Base-by-base conservation (phyloP, 148 eudicot genomes). In the Camellia sinensis region DNA sequence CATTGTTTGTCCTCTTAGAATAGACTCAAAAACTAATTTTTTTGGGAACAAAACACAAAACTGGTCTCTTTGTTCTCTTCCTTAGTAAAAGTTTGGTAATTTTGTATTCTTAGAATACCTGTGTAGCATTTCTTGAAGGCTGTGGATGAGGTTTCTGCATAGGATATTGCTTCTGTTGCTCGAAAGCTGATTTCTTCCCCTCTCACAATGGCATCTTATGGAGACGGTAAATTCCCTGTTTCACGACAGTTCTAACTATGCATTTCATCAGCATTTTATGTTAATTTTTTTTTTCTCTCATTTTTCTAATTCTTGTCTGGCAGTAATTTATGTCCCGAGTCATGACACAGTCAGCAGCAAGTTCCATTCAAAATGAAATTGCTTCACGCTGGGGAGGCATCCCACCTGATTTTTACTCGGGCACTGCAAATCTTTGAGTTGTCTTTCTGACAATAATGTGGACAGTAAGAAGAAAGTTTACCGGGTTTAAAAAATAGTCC, bases 181-280 rank as follows among this genome's bases (percentile, higher is more conserved):
- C 82, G 83, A 76, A 92, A 92, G 89, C 91, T 93, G 68, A 63
- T 95, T 73, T 87, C 92, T 59, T 87, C 97, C 48, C 99, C 97
- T 52, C 94, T 95, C 68, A 95, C 99, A 17, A 90, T 93, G 97
- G 97, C 97, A 66, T 89, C 95, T 66, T 83, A 87, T 57, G 97
- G 97, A 81, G 94, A 93, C 82, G 97, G 99, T 95, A 95, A 82
- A 41, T 76, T 61, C 2, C 10, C 45, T 41, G 59, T 73, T 80
- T 53, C 13, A 3, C 22, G 0, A 7, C 12, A 74, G 2, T 29
- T 56, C 57, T 81, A 6, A 43, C 69, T 45, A 40, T 40, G 22
- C n/a, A 37, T 18, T 10, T 79, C 5, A 41, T 72, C 64, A 9
- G 8, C 44, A 53, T 54, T 67, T 73, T 52, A 9, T 19, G 14